Conservation (phyloP, 2,329 filamentous ascomycete species). For the Fusarium protoensiforme region DNA sequence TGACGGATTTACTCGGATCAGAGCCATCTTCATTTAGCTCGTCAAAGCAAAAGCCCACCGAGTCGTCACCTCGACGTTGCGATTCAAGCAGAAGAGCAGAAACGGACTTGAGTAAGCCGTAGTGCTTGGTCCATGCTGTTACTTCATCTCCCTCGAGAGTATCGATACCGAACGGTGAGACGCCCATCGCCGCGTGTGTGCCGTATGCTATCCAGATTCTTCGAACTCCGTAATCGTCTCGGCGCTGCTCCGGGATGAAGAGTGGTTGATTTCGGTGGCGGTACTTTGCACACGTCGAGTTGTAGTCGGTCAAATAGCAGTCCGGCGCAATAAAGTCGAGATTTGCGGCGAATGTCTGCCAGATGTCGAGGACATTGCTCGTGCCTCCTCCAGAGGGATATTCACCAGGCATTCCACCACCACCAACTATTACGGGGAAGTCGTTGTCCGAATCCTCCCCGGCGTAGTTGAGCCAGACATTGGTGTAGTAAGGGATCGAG, state of each 20-base stretch:
- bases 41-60: conserved; percentile 25
- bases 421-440: conserved; percentile 40
- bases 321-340: conserved; percentile 57
- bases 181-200: conserved; percentile 7
- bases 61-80: not conserved
- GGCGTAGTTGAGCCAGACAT: conserved; percentile 44
- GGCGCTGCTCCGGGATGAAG: conserved; percentile 60
- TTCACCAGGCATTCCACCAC: conserved; percentile 41
- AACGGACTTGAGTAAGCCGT: conserved; percentile 6
- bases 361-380: conserved; percentile 45
- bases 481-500: conserved; percentile 40
- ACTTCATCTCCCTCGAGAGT: not conserved
- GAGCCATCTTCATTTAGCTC: not conserved
- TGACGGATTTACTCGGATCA: not conserved
- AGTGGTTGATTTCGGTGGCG: conserved; percentile 53
- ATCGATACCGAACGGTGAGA: conserved; percentile 24
- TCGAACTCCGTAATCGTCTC: conserved; percentile 54
- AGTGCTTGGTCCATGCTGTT: not conserved
- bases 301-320: conserved; percentile 37
- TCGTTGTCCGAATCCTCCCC: conserved; percentile 27
- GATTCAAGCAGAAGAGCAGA: conserved; percentile 9
- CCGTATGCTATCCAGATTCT: conserved; percentile 50
- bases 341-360: conserved; percentile 48
- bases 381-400: conserved; percentile 45
- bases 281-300: conserved; percentile 52